phyloP scores from a whole-genome alignment of 1,284 basidiomycete genomes.

The Ustilago nuda region DNA sequence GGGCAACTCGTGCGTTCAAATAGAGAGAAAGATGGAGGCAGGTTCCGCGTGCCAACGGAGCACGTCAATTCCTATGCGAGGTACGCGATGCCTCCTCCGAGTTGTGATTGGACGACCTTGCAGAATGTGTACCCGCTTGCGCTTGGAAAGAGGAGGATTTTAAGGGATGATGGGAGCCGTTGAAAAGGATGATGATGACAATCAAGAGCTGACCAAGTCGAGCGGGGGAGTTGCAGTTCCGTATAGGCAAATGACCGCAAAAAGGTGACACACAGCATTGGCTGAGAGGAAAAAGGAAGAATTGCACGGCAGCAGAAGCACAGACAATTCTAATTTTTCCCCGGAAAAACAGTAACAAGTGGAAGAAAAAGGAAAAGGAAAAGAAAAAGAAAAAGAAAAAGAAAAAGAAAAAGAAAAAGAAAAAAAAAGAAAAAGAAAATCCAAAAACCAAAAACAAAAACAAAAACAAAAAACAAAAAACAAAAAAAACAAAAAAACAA shows the following conservation, averaged over 20 bases:
- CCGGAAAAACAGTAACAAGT: not conserved
- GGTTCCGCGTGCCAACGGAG: conserved; percentile 4
- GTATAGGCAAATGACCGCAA: conserved; percentile 5
- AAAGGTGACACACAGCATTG: not conserved
- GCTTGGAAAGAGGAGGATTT: not conserved
- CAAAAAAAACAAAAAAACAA: not conserved
- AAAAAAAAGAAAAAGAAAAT: not conserved
- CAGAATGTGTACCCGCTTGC: not conserved
- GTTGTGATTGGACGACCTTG: not conserved
- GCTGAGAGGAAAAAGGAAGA: not conserved
- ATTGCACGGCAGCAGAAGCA: conserved; percentile 1
- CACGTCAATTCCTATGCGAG: not conserved
- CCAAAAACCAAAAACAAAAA: not conserved
- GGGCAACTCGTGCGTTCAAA: not conserved
- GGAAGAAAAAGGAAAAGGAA: not conserved
- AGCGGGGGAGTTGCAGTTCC: not conserved
- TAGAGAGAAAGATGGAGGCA: not conserved
- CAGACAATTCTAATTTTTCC: not conserved
- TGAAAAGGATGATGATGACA: not conserved
- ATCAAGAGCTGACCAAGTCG: not conserved
- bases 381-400: not conserved
- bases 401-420: not conserved
- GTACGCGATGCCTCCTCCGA: not conserved
- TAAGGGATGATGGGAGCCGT: not conserved
- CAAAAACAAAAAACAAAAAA: not conserved